Evolutionary conservation across 2,329 filamentous ascomycete species (phyloP), one percentile per base, ranked within the genome.

Genomic region (Chaetomium globosum): DNA sequence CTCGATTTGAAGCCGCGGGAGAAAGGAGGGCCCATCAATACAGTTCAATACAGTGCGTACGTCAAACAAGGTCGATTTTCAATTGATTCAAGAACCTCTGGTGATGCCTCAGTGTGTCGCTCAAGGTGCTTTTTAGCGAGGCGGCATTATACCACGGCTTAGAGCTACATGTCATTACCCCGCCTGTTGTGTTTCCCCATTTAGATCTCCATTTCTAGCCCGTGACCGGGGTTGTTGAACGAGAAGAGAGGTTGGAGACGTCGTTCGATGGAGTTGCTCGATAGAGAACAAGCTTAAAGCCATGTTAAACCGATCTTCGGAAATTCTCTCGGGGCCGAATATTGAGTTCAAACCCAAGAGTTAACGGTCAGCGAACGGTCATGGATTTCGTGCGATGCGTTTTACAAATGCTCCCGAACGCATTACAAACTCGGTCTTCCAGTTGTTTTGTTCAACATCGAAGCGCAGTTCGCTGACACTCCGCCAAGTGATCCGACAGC

Each of bases 171-270:
- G 26, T 23, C 53, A 28, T 59, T 65, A 68, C 67, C 67, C 65
- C 65, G 65, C 67, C 65, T 68, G 62, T 63, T 53, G 65, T 64
- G 63, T 60, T 62, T 62, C 63, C 65, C 60, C 59, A 58, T 65
- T 48, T 26, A 61, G 57, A 63, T 54, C 48, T 30, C 46, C 43
- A 48, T 48, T 16, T 21, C 49, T 13, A 52, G 9, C 53, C 26
- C 26, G 10, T 16, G 46, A 49, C 19, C 48, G 23, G 46, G 46
- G 46, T 43, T n/a, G 46, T 46, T 30, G 57, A 65, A 57, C 51
- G 36, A 23, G 59, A 67, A 67, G 53, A 36, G 48, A 31, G 60
- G 61, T 46, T 39, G 53, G 53, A 33, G n/a, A n/a, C n/a, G 28
- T 19, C n/a, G 8, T 28, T 28, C 8, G 28, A 33, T 33, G 46